Conservation (phyloP, 768 basidiomycete species). For the Mrakia frigida region DNA sequence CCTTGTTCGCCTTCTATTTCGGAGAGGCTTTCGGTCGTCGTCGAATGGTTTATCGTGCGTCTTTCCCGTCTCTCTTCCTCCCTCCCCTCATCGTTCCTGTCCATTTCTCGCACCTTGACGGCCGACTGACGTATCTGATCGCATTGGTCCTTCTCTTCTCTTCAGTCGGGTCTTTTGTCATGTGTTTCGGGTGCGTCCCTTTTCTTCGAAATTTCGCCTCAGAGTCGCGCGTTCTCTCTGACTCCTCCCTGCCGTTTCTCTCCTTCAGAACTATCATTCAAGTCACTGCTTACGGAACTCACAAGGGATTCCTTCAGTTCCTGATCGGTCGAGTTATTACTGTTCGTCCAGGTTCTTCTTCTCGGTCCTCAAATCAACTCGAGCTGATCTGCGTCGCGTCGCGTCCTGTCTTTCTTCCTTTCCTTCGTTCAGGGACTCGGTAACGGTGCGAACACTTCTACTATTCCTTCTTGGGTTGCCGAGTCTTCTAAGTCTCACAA, state of each 20-base stretch:
- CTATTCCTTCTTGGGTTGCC: slow-evolving; percentile 52
- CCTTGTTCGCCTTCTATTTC: slow-evolving; percentile 44
- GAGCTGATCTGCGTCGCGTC: neutral
- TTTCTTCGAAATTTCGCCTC: too few species aligned
- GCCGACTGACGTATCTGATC: too few species aligned
- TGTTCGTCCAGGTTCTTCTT: neutral
- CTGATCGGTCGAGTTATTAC: slow-evolving; percentile 41
- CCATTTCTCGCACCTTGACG: too few species aligned
- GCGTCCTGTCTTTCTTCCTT: neutral
- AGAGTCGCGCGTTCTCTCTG: too few species aligned
- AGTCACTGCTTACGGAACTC: slow-evolving; percentile 43
- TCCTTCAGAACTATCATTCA: slow-evolving; percentile 47
- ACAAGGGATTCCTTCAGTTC: slow-evolving; percentile 46
- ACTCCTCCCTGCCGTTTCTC: too few species aligned
- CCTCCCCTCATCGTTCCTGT: too few species aligned
- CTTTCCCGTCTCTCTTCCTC: neutral
- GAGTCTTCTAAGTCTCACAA: slow-evolving; percentile 50
- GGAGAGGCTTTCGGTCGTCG: slow-evolving; percentile 48
- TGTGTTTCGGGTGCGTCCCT: slow-evolving; percentile 1
- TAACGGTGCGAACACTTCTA: slow-evolving; percentile 28
- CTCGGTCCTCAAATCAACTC: neutral
- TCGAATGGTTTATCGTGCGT: slow-evolving; percentile 44
- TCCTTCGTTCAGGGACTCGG: too few species aligned
- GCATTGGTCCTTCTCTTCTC: neutral
- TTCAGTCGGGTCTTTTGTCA: slow-evolving; percentile 15